phyloP scores from a whole-genome alignment of 2,329 filamentous ascomycete genomes.

The Fusarium napiforme region DNA sequence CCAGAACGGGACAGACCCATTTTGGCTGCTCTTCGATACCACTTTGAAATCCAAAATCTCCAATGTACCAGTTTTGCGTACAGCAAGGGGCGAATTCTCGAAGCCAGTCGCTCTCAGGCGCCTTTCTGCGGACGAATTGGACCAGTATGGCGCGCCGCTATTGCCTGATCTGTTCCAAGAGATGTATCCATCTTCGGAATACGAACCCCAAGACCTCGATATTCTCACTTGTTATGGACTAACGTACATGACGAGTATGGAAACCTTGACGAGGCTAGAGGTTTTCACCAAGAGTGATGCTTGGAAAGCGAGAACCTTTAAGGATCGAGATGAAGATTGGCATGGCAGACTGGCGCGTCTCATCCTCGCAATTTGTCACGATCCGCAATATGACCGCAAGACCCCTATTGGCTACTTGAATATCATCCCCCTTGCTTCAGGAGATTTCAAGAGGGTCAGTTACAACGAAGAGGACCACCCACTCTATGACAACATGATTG shows the following conservation, averaged over 20 bases:
- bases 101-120: neutral
- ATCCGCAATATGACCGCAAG: neutral
- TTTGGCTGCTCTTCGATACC: neutral
- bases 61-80: neutral
- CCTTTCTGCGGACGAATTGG: neutral
- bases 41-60: fast-evolving
- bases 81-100: neutral
- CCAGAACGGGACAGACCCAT: neutral
- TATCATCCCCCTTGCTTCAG: neutral
- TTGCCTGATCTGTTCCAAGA: neutral
- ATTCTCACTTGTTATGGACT: neutral
- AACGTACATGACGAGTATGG: neutral
- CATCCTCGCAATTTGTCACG: fast-evolving
- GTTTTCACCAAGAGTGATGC: too few species aligned
- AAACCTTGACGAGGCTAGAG: too few species aligned
- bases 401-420: neutral
- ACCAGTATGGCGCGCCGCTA: neutral
- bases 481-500: neutral
- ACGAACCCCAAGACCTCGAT: neutral
- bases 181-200: neutral
- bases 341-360: neutral
- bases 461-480: neutral
- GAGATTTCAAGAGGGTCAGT: fast-evolving
- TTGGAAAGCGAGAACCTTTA: neutral
- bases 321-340: neutral